Percentiles rank a stretch among this genome's conserved stretches.
Evolutionary conservation across 768 basidiomycete species (phyloP).

Genomic region (Tulasnella sp.): DNA sequence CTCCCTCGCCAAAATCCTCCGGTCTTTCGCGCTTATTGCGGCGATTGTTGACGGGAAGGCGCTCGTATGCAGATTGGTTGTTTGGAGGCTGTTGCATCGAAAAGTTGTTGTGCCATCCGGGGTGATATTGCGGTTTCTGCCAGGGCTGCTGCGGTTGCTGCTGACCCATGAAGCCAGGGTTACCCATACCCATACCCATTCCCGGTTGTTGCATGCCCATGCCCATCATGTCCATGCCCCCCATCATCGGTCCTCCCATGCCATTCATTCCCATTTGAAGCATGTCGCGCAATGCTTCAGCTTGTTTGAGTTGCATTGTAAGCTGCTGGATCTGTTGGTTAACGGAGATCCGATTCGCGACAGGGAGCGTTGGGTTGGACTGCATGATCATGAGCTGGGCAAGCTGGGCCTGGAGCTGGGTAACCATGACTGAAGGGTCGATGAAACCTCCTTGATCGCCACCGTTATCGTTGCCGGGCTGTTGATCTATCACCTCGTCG

Average conservation of each 20-base stretch:
- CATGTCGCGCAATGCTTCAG: conserved; percentile 41
- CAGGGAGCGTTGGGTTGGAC: conserved; percentile 66
- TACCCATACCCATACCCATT: conserved; percentile 10
- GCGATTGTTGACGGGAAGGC: conserved; percentile 72
- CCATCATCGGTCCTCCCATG: conserved; percentile 21
- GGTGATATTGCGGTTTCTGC: conserved; percentile 35
- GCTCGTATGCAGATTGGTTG: conserved; percentile 81
- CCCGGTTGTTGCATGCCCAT: conserved; percentile 17
- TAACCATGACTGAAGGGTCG: conserved; percentile 37
- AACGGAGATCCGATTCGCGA: conserved; percentile 65
- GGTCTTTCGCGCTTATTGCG: conserved; percentile 75
- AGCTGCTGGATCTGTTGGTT: conserved; percentile 78
- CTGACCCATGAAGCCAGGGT: background rate
- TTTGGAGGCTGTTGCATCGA: conserved; percentile 56
- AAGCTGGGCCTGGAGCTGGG: conserved; percentile 79
- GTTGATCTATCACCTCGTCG: conserved; percentile 66
- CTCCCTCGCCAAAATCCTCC: conserved; percentile 68
- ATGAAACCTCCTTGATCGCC: conserved; percentile 51
- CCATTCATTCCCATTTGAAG: conserved; percentile 43
- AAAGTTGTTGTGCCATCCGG: conserved; percentile 46
- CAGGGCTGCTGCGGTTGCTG: conserved; percentile 7
- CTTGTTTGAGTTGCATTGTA: conserved; percentile 70
- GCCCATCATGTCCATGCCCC: conserved; percentile 22
- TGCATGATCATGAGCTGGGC: conserved; percentile 71
- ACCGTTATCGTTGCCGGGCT: conserved; percentile 39